Evolutionary conservation across 2,329 filamentous ascomycete species (phyloP).

Genomic region (Sclerotinia sclerotiorum): DNA sequence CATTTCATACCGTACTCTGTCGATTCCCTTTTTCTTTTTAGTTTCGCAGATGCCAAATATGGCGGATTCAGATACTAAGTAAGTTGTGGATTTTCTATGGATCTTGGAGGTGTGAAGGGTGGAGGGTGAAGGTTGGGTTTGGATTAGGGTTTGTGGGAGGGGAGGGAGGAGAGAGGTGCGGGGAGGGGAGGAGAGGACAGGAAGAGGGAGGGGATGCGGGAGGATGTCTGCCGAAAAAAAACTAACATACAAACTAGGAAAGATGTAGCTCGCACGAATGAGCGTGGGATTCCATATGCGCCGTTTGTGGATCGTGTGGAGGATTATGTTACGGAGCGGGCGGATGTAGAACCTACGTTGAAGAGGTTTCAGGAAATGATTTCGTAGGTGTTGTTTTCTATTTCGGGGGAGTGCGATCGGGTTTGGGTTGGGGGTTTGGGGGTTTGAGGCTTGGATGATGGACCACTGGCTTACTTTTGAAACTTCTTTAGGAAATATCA

Average conservation of each 20-base stretch:
- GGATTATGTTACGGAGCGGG: constrained; percentile 77
- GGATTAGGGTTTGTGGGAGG: no score
- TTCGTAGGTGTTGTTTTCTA: constrained; percentile 55
- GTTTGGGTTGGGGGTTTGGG: background rate
- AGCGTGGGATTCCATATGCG: constrained; percentile 78
- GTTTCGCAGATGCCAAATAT: constrained; percentile 27
- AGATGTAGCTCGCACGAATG: constrained; percentile 62
- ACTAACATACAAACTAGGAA: constrained; percentile 7
- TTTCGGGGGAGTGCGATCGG: background rate
- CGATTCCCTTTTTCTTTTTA: background rate
- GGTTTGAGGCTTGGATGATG: background rate
- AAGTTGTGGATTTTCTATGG: constrained; percentile 13
- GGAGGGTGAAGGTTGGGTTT: no score
- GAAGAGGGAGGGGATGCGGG: background rate
- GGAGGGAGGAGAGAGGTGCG: no score
- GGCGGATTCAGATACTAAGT: constrained; percentile 38
- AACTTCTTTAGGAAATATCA: constrained; percentile 80
- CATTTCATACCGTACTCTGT: background rate
- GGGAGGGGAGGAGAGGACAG: no score
- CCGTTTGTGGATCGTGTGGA: constrained; percentile 87
- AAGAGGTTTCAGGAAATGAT: constrained; percentile 93
- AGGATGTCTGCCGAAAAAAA: constrained; percentile 26
- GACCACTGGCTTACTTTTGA: constrained; percentile 27
- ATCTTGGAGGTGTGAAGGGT: background rate
- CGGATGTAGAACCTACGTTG: constrained; percentile 77